Conservation (phyloP, 768 basidiomycete species). For the Sporobolomyces phaffii region DNA sequence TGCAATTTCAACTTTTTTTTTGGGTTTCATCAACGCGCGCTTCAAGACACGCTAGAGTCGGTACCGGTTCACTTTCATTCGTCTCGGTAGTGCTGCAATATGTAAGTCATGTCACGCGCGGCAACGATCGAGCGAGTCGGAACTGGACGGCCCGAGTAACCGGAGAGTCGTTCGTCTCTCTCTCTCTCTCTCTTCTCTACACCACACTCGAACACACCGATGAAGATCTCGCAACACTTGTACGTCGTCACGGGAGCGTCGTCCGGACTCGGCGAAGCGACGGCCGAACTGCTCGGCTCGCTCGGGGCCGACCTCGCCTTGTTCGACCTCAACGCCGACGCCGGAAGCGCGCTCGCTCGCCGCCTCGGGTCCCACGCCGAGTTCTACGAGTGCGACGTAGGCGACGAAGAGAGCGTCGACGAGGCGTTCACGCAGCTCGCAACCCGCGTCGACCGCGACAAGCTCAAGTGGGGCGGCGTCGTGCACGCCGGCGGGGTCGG, state of each 20-base stretch:
- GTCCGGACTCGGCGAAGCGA: slow-evolving; percentile 20
- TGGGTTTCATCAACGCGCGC: too few relatives aligned
- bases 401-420: slow-evolving; percentile 43
- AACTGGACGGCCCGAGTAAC: too few relatives aligned
- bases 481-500: slow-evolving; percentile 59
- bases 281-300: slow-evolving; percentile 48
- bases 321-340: slow-evolving; percentile 48
- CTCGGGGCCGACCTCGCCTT: slow-evolving; percentile 54
- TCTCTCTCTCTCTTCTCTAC: not conserved
- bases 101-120: too few relatives aligned
- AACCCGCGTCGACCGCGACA: slow-evolving; percentile 44
- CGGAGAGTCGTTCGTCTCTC: not conserved
- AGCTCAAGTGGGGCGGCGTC: slow-evolving; percentile 56
- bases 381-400: slow-evolving; percentile 45
- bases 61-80: too few relatives aligned
- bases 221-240: slow-evolving; percentile 17
- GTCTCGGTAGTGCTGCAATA: too few relatives aligned
- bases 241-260: slow-evolving; percentile 35
- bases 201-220: not conserved
- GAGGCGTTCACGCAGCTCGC: slow-evolving; percentile 41
- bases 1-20: too few relatives aligned
- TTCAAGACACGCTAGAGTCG: too few relatives aligned
- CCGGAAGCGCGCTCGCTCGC: not conserved
- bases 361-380: not conserved
- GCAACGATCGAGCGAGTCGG: too few relatives aligned